Percentiles rank a stretch among this genome's conserved stretches.
Evolutionary conservation across 2,329 filamentous ascomycete species (phyloP).

Genomic region (Dactylellina haptotyla): DNA sequence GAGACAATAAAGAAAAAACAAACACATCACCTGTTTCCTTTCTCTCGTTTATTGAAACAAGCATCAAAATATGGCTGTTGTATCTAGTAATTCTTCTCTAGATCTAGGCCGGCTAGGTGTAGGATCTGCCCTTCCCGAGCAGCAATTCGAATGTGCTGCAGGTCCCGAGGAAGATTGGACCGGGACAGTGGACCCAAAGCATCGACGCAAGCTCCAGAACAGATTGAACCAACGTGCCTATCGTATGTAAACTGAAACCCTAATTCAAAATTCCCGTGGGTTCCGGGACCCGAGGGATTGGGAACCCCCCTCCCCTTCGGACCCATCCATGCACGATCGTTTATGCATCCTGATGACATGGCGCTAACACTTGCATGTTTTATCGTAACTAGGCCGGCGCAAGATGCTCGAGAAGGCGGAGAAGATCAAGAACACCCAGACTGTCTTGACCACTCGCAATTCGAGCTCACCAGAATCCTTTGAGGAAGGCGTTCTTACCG

Average conservation of each 20-base stretch:
- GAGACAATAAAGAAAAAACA: slow-evolving; percentile 5
- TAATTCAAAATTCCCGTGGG: not conserved
- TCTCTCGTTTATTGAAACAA: slow-evolving; percentile 22
- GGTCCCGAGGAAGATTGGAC: slow-evolving; percentile 58
- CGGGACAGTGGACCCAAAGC: slow-evolving; percentile 54
- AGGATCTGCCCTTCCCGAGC: slow-evolving; percentile 51
- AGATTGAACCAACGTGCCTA: slow-evolving; percentile 56
- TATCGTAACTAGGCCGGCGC: slow-evolving; percentile 48
- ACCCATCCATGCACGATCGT: slow-evolving; percentile 21
- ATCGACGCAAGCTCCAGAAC: slow-evolving; percentile 57
- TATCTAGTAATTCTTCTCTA: slow-evolving; percentile 45
- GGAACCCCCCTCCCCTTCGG: not conserved
- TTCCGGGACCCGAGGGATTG: slow-evolving; percentile 8
- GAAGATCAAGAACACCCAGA: slow-evolving; percentile 46
- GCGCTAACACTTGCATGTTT: slow-evolving; percentile 42
- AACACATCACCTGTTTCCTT: not conserved
- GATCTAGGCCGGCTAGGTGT: slow-evolving; percentile 47
- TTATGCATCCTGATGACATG: slow-evolving; percentile 49
- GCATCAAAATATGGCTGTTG: slow-evolving; percentile 31
- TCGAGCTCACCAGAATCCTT: slow-evolving; percentile 11
- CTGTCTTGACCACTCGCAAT: slow-evolving; percentile 16
- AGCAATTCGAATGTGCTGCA: slow-evolving; percentile 51
- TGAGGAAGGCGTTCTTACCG: slow-evolving; percentile 17
- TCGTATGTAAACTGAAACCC: slow-evolving; percentile 41
- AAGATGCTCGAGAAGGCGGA: slow-evolving; percentile 49